phyloP scores from a whole-genome alignment of 257 asterid species.

The Nicotiana tabacum region DNA sequence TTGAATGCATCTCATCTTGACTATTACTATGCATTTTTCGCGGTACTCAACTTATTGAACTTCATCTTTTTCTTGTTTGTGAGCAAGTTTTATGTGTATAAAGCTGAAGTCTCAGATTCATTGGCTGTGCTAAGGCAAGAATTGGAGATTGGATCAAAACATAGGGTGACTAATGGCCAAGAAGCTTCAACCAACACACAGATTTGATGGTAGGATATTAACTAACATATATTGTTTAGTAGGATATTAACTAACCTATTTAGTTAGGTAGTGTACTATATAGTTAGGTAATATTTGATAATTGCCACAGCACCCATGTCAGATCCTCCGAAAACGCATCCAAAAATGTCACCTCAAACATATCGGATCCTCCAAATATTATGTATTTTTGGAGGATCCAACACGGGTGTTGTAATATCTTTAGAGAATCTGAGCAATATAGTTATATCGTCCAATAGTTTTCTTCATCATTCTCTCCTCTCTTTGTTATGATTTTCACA shows the following conservation, averaged over 20 bases:
- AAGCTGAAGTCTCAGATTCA: conserved; percentile 73
- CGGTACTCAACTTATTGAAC: conserved; percentile 45
- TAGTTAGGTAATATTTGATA: too few relatives aligned
- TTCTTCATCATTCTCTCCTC: not conserved
- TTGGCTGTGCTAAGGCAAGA: conserved; percentile 51
- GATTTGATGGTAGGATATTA: not conserved
- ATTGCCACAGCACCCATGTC: not conserved
- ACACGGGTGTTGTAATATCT: not conserved
- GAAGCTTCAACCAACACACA: conserved; percentile 10
- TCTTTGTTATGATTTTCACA: not conserved
- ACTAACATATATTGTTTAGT: not conserved
- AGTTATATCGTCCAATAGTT: not conserved
- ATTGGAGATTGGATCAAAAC: conserved; percentile 26
- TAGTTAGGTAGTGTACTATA: conserved; percentile 6
- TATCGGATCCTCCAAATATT: not conserved
- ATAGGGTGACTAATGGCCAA: conserved; percentile 6
- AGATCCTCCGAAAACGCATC: not conserved
- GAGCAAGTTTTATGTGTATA: conserved; percentile 59
- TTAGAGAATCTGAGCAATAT: not conserved
- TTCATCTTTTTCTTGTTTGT: conserved; percentile 42
- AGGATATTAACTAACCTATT: not conserved
- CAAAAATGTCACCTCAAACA: not conserved
- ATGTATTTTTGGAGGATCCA: not conserved
- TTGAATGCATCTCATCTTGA: conserved; percentile 73
- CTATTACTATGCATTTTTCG: conserved; percentile 61